These are phyloP conservation scores for Fagopyrum tataricum DNA, from an alignment of 148 eudicot species.

Conservation along the genomic window DNA sequence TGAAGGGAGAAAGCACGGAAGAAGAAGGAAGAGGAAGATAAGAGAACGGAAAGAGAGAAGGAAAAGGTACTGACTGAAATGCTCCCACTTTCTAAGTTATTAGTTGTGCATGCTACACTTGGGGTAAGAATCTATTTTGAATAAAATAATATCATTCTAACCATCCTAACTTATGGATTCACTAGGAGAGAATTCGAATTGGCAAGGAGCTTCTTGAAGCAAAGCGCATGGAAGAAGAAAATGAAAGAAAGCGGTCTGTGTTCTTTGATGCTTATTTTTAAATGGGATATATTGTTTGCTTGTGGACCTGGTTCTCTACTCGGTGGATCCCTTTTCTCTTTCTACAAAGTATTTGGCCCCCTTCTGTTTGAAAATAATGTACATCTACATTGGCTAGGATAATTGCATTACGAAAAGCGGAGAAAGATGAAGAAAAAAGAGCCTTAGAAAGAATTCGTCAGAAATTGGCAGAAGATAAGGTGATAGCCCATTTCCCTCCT, in stretches of 20 bases:
- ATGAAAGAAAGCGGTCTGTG: slow-evolving; percentile 93
- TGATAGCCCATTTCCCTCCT: slow-evolving; percentile 8
- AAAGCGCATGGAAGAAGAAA: slow-evolving; percentile 93
- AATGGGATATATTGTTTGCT: slow-evolving; percentile 14
- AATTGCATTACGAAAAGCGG: slow-evolving; percentile 85
- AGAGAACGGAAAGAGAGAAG: slow-evolving; percentile 74
- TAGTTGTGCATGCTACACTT: background rate
- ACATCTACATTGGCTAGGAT: slow-evolving; percentile 36
- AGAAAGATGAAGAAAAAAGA: slow-evolving; percentile 94
- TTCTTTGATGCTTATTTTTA: slow-evolving; percentile 10
- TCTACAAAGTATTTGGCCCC: background rate
- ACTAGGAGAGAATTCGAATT: slow-evolving; percentile 87
- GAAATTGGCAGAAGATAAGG: slow-evolving; percentile 98
- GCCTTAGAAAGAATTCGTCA: slow-evolving; percentile 84
- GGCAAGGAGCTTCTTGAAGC: slow-evolving; percentile 99
- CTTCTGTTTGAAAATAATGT: slow-evolving; percentile 5
- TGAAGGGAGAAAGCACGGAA: slow-evolving; percentile 89
- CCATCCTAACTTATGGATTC: slow-evolving; percentile 1
- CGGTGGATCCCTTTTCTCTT: background rate
- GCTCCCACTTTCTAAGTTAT: background rate
- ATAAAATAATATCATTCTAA: background rate
- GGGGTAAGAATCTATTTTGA: background rate
- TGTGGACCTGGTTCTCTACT: slow-evolving; percentile 4
- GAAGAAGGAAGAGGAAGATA: slow-evolving; percentile 99
- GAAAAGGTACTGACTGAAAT: slow-evolving; percentile 61